Conservation (phyloP, 2,329 filamentous ascomycete species). For the Lecanicillium sp. region DNA sequence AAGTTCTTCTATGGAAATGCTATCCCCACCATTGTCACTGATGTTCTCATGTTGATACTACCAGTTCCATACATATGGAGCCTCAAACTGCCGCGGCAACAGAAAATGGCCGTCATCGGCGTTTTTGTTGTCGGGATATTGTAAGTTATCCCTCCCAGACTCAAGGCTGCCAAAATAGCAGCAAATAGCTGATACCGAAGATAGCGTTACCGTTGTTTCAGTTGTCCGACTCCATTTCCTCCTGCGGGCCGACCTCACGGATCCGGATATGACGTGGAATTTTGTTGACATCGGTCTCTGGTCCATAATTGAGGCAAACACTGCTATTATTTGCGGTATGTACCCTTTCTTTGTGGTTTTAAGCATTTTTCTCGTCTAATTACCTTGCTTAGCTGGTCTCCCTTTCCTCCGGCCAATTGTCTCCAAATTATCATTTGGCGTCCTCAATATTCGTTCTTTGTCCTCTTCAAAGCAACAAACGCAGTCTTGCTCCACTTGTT, state of each 20-base stretch:
- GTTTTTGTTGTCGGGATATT: conserved; percentile 18
- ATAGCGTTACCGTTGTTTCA: conserved; percentile 12
- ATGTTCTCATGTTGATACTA: conserved; percentile 18
- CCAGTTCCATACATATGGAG: conserved; percentile 20
- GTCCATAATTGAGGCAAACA: conserved; percentile 16
- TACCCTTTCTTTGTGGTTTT: background rate
- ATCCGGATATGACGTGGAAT: conserved; percentile 18
- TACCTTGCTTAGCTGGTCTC: no score
- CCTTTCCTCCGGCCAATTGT: no score
- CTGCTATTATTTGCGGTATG: conserved; percentile 17
- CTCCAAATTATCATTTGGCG: no score
- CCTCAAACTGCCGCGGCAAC: conserved; percentile 15
- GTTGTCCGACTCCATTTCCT: conserved; percentile 11
- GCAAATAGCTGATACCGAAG: background rate
- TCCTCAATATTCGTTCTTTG: no score
- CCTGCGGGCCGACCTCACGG: conserved; percentile 9
- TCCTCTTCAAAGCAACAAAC: no score
- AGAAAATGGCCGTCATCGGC: conserved; percentile 16
- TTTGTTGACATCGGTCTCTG: conserved; percentile 14
- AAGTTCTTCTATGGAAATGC: conserved; percentile 20
- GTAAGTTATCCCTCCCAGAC: conserved; percentile 10
- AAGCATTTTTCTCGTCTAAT: no score
- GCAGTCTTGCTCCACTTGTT: no score
- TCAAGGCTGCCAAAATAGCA: background rate
- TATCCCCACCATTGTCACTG: conserved; percentile 19